Evolutionary conservation across 139 green algal genomes (phyloP).

Genomic region (Dunaliella sp.): DNA sequence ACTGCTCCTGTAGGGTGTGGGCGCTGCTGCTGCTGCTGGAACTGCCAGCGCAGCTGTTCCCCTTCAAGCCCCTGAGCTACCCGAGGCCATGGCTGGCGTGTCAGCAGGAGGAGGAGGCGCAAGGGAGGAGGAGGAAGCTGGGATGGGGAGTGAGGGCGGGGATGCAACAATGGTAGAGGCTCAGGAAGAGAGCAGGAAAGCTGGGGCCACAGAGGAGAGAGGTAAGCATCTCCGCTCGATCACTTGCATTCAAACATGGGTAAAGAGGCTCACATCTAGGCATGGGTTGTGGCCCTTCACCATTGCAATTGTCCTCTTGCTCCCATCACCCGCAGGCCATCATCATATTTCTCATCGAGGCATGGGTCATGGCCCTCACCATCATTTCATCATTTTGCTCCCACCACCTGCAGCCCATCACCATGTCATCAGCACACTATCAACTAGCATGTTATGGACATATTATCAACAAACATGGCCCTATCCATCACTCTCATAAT

Average conservation of each 20-base stretch:
- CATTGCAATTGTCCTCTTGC: too few species aligned
- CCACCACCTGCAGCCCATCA: too few species aligned
- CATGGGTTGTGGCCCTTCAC: background rate
- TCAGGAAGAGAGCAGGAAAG: background rate
- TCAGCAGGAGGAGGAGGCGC: background rate
- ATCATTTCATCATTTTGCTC: too few species aligned
- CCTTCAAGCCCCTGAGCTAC: background rate
- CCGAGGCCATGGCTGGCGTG: background rate
- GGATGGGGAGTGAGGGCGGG: background rate
- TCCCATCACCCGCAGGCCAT: too few species aligned
- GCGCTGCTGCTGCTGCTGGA: background rate
- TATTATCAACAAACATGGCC: too few species aligned
- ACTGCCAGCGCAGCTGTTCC: background rate
- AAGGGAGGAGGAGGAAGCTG: background rate
- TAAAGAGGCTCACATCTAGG: background rate
- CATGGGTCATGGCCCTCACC: too few species aligned
- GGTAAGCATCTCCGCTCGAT: background rate
- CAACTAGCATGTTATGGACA: too few species aligned
- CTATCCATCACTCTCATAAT: too few species aligned
- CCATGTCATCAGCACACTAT: too few species aligned
- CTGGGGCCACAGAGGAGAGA: background rate
- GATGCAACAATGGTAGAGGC: background rate
- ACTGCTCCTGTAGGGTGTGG: background rate
- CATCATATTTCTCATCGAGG: background rate
- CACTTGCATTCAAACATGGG: background rate